Percentiles rank a stretch among this genome's conserved stretches.
Evolutionary conservation across 306 rosid genomes (phyloP).

Genomic region (Elaeagnus macrophylla): DNA sequence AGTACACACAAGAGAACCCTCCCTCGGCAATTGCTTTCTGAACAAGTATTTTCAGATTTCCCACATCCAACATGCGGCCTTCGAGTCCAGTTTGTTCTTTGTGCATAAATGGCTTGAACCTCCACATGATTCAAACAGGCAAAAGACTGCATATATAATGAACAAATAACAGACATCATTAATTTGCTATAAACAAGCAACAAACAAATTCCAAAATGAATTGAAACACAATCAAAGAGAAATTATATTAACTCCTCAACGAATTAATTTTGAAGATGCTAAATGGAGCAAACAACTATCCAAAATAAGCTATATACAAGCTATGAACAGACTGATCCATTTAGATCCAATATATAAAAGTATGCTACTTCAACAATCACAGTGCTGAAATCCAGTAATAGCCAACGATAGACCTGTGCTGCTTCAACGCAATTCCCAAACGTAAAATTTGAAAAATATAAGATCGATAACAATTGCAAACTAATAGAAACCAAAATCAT

Average conservation of each 20-base stretch:
- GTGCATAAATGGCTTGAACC: constrained; percentile 84
- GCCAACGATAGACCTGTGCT: too few relatives aligned
- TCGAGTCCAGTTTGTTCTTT: constrained; percentile 83
- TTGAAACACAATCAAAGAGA: background rate
- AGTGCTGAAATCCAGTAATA: too few relatives aligned
- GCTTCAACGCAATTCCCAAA: too few relatives aligned
- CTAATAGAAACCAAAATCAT: too few relatives aligned
- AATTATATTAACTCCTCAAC: background rate
- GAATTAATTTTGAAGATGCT: background rate
- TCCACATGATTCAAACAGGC: constrained; percentile 57
- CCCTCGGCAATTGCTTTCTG: constrained; percentile 88
- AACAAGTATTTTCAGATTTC: constrained; percentile 69
- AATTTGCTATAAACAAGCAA: background rate
- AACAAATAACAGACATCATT: background rate
- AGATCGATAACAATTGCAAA: too few relatives aligned
- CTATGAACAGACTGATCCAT: too few relatives aligned
- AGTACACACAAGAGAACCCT: constrained; percentile 91
- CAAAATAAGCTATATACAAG: too few relatives aligned
- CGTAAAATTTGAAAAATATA: too few relatives aligned
- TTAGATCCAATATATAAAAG: too few relatives aligned
- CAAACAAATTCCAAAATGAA: background rate
- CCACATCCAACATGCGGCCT: constrained; percentile 81
- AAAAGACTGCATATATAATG: background rate
- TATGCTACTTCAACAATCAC: too few relatives aligned
- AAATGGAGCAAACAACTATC: background rate